Percentiles rank a stretch among this genome's conserved stretches.
Evolutionary conservation across 495 filamentous ascomycete species (phyloP).

Genomic region (Hypoxylon trugodes): DNA sequence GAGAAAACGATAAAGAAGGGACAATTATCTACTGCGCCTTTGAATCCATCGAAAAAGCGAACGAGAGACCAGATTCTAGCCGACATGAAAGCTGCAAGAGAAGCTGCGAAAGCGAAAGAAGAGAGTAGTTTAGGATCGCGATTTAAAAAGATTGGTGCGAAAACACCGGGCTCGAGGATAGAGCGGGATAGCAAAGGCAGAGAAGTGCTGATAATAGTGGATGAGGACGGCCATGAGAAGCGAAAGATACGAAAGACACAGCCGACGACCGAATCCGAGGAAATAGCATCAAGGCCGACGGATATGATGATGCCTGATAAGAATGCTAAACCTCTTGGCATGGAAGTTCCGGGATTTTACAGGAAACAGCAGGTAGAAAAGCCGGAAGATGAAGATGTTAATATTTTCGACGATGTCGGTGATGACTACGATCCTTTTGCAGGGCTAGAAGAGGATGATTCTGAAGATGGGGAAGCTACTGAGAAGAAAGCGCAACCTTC

Average conservation of each 20-base stretch:
- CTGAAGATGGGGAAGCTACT: conserved; percentile 56
- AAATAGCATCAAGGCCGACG: conserved; percentile 48
- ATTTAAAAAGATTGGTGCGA: conserved; percentile 82
- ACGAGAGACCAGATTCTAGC: conserved; percentile 84
- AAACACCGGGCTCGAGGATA: conserved; percentile 72
- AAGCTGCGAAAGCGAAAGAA: conserved; percentile 63
- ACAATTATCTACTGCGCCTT: conserved; percentile 70
- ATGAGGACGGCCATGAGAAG: conserved; percentile 87
- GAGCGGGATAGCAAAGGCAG: conserved; percentile 78
- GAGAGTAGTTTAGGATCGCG: conserved; percentile 71
- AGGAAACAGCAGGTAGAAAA: conserved; percentile 57
- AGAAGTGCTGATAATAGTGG: conserved; percentile 85
- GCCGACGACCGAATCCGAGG: conserved; percentile 40
- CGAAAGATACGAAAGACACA: conserved; percentile 75
- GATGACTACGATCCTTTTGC: conserved; percentile 90
- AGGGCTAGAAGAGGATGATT: conserved; percentile 66
- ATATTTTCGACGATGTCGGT: conserved; percentile 89
- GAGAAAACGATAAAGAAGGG: conserved; percentile 74
- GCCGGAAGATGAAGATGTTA: conserved; percentile 67
- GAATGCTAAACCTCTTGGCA: conserved; percentile 72
- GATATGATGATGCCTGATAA: conserved; percentile 72
- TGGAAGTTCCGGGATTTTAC: conserved; percentile 75
- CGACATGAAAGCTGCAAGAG: conserved; percentile 79
- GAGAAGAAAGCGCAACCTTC: conserved; percentile 46
- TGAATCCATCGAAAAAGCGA: conserved; percentile 70